phyloP scores from a whole-genome alignment of 495 filamentous ascomycete species.

The Aspergillus campestris region DNA sequence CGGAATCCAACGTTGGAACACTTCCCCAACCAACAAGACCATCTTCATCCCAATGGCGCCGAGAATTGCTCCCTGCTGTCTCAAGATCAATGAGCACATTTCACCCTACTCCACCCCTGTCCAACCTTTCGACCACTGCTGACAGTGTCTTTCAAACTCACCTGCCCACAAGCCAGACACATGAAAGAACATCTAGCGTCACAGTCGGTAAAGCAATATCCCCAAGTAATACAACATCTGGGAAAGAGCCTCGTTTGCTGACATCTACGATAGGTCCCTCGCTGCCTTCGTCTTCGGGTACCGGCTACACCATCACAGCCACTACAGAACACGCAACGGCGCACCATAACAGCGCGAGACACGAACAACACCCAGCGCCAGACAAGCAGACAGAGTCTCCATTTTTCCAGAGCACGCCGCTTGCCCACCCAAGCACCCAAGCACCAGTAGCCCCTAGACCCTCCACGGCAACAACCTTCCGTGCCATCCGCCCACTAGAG shows the following conservation, averaged over 20 bases:
- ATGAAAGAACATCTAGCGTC: neutral
- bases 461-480: constrained; percentile 11
- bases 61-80: constrained; percentile 6
- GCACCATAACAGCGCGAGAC: constrained; percentile 3
- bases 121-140: neutral
- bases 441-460: constrained; percentile 8
- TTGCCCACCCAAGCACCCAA: neutral
- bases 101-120: neutral
- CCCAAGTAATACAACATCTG: neutral
- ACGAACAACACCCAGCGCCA: neutral
- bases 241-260: neutral
- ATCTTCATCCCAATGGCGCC: constrained; percentile 26
- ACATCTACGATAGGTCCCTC: neutral
- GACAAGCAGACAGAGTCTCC: too few species aligned
- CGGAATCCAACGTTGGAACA: constrained; percentile 22
- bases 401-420: too few species aligned
- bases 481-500: constrained; percentile 22
- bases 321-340: neutral
- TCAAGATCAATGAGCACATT: neutral
- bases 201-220: neutral
- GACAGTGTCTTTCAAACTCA: neutral
- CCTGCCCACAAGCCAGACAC: neutral
- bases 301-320: neutral
- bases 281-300: constrained; percentile 7
- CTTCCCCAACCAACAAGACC: constrained; percentile 10